These are phyloP conservation scores for Leccinum solheimii DNA, from an alignment of 1,284 basidiomycete species.

Conservation along the genomic window DNA sequence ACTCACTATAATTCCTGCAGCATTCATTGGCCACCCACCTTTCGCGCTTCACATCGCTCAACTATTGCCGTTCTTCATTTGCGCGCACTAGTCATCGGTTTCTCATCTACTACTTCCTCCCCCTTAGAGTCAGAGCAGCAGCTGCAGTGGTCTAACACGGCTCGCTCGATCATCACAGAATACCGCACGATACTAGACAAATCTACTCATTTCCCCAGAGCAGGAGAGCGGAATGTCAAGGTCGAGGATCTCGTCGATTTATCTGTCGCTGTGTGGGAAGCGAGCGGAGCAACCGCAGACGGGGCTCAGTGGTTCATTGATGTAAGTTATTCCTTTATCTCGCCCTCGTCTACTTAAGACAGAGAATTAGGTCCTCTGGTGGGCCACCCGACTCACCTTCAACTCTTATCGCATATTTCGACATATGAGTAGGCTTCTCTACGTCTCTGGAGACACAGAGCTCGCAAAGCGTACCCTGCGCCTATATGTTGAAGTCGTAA, in stretches of 20 bases:
- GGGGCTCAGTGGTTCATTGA: slow-evolving; percentile 73
- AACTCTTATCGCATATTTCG: slow-evolving; percentile 84
- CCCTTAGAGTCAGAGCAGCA: slow-evolving; percentile 34
- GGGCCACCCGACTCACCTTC: slow-evolving; percentile 89
- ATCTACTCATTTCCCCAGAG: slow-evolving; percentile 79
- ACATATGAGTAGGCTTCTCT: slow-evolving; percentile 75
- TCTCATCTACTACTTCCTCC: slow-evolving; percentile 25
- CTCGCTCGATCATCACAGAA: slow-evolving; percentile 64
- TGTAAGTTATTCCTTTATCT: slow-evolving; percentile 43
- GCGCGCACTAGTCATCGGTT: slow-evolving; percentile 62
- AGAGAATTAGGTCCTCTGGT: slow-evolving; percentile 72
- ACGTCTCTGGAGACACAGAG: slow-evolving; percentile 59
- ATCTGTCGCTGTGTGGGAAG: slow-evolving; percentile 81
- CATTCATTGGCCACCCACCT: slow-evolving; percentile 71
- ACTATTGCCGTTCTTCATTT: slow-evolving; percentile 70
- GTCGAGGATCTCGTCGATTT: slow-evolving; percentile 87
- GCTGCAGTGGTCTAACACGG: slow-evolving; percentile 63
- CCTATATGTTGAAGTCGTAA: slow-evolving; percentile 83
- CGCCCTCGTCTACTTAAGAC: not conserved
- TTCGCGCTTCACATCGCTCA: slow-evolving; percentile 72
- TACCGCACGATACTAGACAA: slow-evolving; percentile 66
- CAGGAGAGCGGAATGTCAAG: slow-evolving; percentile 77
- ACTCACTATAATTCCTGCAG: slow-evolving; percentile 63
- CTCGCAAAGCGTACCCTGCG: slow-evolving; percentile 77
- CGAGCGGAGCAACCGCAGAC: slow-evolving; percentile 57